phyloP scores from a whole-genome alignment of 306 rosid genomes.

The Quercus wislizeni region DNA sequence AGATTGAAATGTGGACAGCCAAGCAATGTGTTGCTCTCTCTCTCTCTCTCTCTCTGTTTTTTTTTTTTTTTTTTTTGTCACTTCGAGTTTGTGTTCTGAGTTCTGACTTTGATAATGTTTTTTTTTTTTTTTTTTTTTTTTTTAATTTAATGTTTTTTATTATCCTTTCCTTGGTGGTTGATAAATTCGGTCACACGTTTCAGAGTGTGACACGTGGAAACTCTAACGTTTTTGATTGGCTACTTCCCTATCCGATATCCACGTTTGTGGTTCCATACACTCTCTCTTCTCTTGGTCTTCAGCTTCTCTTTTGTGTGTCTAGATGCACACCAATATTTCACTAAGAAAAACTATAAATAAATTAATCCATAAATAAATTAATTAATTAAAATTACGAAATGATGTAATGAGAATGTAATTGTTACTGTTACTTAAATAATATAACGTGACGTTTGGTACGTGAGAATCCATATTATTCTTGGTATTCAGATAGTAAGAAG shows the following conservation, averaged over 20 bases:
- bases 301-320: neutral
- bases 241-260: constrained; percentile 67
- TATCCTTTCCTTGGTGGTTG: constrained; percentile 38
- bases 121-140: neutral
- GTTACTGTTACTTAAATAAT: no score
- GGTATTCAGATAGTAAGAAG: no score
- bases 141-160: constrained; percentile 23
- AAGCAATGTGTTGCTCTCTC: neutral
- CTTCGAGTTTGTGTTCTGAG: neutral
- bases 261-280: constrained; percentile 21
- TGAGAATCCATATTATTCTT: no score
- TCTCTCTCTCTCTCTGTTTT: no score
- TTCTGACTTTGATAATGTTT: constrained; percentile 12
- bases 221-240: constrained; percentile 44
- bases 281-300: neutral
- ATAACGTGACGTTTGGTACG: no score
- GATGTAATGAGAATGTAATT: no score
- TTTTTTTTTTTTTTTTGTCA: neutral
- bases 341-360: no score
- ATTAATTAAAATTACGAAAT: no score
- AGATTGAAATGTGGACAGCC: neutral
- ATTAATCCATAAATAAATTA: no score
- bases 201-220: constrained; percentile 53
- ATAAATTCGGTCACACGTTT: constrained; percentile 9
- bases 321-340: no score